Percentiles rank a stretch among this genome's conserved stretches.
Evolutionary conservation across 2,329 filamentous ascomycete species (phyloP).

Genomic region (Cordyceps cateniannulata): DNA sequence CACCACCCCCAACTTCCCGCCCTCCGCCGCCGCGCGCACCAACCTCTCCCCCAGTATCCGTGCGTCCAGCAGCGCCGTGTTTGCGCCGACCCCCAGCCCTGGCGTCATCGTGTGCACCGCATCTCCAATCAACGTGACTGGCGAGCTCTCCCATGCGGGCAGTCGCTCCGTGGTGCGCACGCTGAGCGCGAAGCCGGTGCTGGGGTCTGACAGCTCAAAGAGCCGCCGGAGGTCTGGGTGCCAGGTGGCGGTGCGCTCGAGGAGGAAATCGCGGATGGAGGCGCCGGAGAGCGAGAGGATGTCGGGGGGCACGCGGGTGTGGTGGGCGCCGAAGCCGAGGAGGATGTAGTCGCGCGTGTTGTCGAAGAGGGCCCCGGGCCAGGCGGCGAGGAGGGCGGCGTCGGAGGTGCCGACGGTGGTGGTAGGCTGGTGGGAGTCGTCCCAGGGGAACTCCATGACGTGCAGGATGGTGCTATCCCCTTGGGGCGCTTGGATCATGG

Average conservation of each 20-base stretch:
- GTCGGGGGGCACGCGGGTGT: not conserved
- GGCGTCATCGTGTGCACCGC: conserved; percentile 21
- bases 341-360: conserved; percentile 15
- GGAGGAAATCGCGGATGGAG: conserved; percentile 7
- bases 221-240: conserved; percentile 12
- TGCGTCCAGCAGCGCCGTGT: conserved; percentile 17
- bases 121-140: conserved; percentile 19
- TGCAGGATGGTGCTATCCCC: conserved; percentile 15
- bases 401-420: conserved; percentile 10
- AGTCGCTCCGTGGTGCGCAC: conserved; percentile 15
- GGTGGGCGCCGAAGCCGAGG: conserved; percentile 11
- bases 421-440: not conserved
- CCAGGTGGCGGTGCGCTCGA: conserved; percentile 4
- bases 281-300: conserved; percentile 10
- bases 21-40: not conserved
- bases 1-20: not conserved
- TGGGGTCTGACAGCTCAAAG: conserved; percentile 10
- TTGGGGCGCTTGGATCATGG: conserved; percentile 10
- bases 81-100: conserved; percentile 17
- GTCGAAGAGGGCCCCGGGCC: conserved; percentile 15
- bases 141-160: conserved; percentile 10
- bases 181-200: conserved; percentile 12
- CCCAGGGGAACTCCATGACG: conserved; percentile 16
- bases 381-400: conserved; percentile 7
- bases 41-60: conserved; percentile 13